Evolutionary conservation across 139 green algal genomes (phyloP).

Genomic region (Zygnema cylindricum): DNA sequence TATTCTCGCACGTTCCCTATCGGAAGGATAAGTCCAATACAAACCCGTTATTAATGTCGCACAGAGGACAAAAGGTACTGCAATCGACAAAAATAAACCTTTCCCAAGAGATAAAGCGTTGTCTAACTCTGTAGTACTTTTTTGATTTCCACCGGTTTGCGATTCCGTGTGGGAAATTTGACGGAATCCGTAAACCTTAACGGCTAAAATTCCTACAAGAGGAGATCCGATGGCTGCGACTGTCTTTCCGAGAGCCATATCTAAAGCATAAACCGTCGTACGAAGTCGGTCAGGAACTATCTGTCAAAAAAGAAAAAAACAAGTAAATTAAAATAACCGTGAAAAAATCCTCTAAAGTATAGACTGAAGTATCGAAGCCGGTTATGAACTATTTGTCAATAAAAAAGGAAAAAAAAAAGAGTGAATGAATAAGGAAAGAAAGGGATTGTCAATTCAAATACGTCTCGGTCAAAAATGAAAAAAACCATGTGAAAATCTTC

Average conservation of each 20-base stretch:
- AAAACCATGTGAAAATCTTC: no score
- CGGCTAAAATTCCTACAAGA: slow-evolving; percentile 20
- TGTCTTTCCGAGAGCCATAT: slow-evolving; percentile 18
- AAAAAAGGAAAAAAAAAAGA: no score
- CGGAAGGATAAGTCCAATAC: slow-evolving; percentile 53
- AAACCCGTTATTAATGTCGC: slow-evolving; percentile 20
- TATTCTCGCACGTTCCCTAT: slow-evolving; percentile 31
- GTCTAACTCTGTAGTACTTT: slow-evolving; percentile 4
- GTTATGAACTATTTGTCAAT: no score
- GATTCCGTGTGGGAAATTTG: neutral
- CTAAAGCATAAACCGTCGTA: slow-evolving; percentile 41
- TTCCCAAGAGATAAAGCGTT: slow-evolving; percentile 39
- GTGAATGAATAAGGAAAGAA: no score
- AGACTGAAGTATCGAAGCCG: no score
- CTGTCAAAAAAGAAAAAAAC: no score
- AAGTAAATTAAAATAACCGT: no score
- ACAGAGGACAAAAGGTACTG: slow-evolving; percentile 26
- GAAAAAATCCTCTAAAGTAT: no score
- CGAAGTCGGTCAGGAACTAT: slow-evolving; percentile 43
- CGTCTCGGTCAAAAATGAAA: no score
- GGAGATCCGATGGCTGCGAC: slow-evolving; percentile 26
- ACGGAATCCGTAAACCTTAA: slow-evolving; percentile 50
- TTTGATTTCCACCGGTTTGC: neutral
- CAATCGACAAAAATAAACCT: slow-evolving; percentile 36
- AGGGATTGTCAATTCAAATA: no score